Evolutionary conservation across 2,329 filamentous ascomycete species (phyloP), one percentile per base, ranked within the genome.

Genomic region (Fusarium sp.): DNA sequence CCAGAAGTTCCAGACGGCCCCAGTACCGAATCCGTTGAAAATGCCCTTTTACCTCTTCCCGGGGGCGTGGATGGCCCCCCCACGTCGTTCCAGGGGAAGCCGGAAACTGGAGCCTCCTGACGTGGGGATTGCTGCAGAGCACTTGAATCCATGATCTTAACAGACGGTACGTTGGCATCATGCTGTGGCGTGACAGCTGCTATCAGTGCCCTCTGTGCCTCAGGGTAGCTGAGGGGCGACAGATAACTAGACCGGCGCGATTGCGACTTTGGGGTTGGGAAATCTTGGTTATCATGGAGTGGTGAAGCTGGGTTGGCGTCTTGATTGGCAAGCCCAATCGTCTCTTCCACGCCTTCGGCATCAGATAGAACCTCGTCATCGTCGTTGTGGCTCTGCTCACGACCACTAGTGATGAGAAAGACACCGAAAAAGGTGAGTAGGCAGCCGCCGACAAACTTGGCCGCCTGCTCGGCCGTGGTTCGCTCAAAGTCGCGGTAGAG

Each of bases 401-500:
- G 89, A 63, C 95, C 95, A 78, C 93, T 97, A 2, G 97, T 98
- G 79, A 99, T 98, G 75, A 98, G 89, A 83, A 97, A 98, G n/a
- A 99, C 97, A 11, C 97, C 97, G 69, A 96, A 91, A 82, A 99
- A 99, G 1, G 97, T 99, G 73, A 99, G 84, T 6, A 94, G 87
- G 83, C 97, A 99, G 40, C 97, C 97, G 25, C 94, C 94, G 14
- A 98, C 85, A 79, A 99, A 99, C 78, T 98, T 97, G 66, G 86
- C 85, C 3, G 94, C 94, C 78, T 94, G 93, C 57, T 91, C 88
- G 33, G 88, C 84, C 0, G 91, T 93, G 9, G 94, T 94, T 47
- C 93, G 92, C 82, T 98, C 94, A 79, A 99, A 99, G 82, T 99
- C 97, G 59, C 96, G 92, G 81, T 98, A 99, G 7, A 99, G 85